Evolutionary conservation across 352 stramenopile genomes (phyloP).

Genomic region (Phytophthora ohioensis): DNA sequence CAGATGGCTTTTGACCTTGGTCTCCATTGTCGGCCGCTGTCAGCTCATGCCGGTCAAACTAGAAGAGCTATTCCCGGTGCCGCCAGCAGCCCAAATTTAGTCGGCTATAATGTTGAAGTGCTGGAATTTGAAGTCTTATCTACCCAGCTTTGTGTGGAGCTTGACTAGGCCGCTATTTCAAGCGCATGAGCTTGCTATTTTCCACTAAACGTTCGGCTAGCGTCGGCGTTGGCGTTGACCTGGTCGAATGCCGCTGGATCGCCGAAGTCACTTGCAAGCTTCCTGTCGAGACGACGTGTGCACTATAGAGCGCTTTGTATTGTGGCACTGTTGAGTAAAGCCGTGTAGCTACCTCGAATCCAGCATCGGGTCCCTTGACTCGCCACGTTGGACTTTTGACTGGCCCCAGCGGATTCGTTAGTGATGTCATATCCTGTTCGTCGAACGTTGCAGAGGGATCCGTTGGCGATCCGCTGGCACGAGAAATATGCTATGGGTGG

Average conservation of each 20-base stretch:
- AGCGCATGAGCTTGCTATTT: conserved; percentile 25
- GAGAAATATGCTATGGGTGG: conserved; percentile 1
- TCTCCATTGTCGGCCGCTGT: neutral
- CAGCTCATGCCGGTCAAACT: conserved; percentile 7
- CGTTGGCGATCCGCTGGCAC: conserved; percentile 23
- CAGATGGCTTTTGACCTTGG: conserved; percentile 48
- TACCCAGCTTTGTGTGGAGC: neutral
- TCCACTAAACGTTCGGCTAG: conserved; percentile 1
- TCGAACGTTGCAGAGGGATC: conserved; percentile 34
- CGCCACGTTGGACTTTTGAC: conserved; percentile 7
- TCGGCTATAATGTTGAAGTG: conserved; percentile 19
- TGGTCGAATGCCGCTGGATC: conserved; percentile 2
- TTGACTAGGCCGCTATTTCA: conserved; percentile 20
- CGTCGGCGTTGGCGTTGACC: conserved; percentile 11
- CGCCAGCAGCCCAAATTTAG: conserved; percentile 27
- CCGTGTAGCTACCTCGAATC: conserved; percentile 28
- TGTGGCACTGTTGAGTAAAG: conserved; percentile 5
- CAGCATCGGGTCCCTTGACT: conserved; percentile 12
- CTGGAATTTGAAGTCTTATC: conserved; percentile 32
- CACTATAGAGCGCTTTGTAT: conserved; percentile 19
- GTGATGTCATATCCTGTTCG: conserved; percentile 35
- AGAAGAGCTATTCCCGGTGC: conserved; percentile 30
- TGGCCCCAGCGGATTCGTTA: conserved; percentile 26
- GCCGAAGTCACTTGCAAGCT: conserved; percentile 6
- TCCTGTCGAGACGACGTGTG: conserved; percentile 8